These are phyloP conservation scores for Mortierella polycephala DNA, from an alignment of 371 early-diverging fungal species.

Conservation along the genomic window DNA sequence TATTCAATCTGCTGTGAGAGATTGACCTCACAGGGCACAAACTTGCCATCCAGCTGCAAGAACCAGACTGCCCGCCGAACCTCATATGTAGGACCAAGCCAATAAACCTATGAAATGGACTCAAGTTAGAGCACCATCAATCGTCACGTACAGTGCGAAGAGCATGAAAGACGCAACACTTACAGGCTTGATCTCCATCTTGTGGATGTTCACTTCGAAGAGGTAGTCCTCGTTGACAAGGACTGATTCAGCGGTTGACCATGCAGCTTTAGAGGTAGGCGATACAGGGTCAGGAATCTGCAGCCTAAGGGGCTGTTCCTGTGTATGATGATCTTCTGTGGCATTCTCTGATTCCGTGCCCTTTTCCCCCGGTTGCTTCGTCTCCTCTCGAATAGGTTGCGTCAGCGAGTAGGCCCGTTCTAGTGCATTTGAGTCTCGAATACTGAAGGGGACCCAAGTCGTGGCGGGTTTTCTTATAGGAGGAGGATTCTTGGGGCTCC, in stretches of 20 bases:
- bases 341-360: neutral
- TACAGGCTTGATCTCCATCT: slow-evolving; percentile 75
- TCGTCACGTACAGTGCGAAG: neutral
- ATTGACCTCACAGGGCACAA: slow-evolving; percentile 83
- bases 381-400: slow-evolving; percentile 23
- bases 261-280: neutral
- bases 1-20: slow-evolving; percentile 83
- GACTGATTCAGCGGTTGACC: slow-evolving; percentile 21
- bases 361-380: neutral
- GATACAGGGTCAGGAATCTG: slow-evolving; percentile 11
- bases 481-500: slow-evolving; percentile 23
- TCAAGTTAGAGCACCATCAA: neutral
- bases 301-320: slow-evolving; percentile 6
- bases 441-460: slow-evolving; percentile 70
- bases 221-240: slow-evolving; percentile 81
- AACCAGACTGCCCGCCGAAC: slow-evolving; percentile 89
- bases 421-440: slow-evolving; percentile 66
- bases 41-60: slow-evolving; percentile 72
- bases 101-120: slow-evolving; percentile 65
- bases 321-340: slow-evolving; percentile 2
- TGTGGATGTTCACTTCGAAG: slow-evolving; percentile 80
- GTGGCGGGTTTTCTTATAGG: slow-evolving; percentile 53
- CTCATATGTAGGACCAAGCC: slow-evolving; percentile 85
- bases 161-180: slow-evolving; percentile 2
- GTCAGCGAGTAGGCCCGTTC: slow-evolving; percentile 62